A percentile compares a stretch with the other conserved stretches of the same genome.
phyloP scores from a whole-genome alignment of 208 protist species.

The Trypanosoma brucei region DNA sequence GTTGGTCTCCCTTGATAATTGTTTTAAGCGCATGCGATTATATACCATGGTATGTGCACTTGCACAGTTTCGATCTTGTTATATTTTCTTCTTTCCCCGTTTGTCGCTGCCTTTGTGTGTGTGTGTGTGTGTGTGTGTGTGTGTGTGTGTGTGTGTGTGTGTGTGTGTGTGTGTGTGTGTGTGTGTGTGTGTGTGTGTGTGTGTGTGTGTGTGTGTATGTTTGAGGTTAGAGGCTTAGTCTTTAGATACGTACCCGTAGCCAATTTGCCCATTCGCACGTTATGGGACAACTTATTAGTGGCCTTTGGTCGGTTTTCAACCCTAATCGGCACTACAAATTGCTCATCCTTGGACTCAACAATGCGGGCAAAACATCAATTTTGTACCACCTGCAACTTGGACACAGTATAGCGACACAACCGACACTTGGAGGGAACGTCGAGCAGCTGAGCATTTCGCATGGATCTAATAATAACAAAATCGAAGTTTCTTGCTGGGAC shows the following conservation, averaged over 20 bases:
- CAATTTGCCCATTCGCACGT: neutral
- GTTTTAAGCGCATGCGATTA: no score
- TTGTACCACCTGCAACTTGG: constrained; percentile 97
- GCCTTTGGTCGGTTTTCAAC: constrained; percentile 60
- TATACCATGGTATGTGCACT: no score
- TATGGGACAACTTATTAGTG: constrained; percentile 69
- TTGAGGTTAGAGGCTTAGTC: no score
- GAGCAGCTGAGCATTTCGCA: constrained; percentile 96
- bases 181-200: no score
- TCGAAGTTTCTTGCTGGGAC: constrained; percentile 97
- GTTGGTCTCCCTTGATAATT: no score
- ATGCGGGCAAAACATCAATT: constrained; percentile 97
- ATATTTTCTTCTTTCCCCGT: no score
- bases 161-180: no score
- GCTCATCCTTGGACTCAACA: constrained; percentile 94
- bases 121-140: no score
- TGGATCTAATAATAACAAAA: constrained; percentile 73
- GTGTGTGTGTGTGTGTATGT: neutral
- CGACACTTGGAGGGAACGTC: constrained; percentile 96
- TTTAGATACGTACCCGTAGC: neutral
- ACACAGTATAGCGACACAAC: constrained; percentile 95
- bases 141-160: no score
- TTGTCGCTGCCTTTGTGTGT: no score
- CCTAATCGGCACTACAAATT: constrained; percentile 73
- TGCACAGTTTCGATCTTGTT: no score